Conservation (phyloP, 257 asterid genomes). For the Primulina tabacum region DNA sequence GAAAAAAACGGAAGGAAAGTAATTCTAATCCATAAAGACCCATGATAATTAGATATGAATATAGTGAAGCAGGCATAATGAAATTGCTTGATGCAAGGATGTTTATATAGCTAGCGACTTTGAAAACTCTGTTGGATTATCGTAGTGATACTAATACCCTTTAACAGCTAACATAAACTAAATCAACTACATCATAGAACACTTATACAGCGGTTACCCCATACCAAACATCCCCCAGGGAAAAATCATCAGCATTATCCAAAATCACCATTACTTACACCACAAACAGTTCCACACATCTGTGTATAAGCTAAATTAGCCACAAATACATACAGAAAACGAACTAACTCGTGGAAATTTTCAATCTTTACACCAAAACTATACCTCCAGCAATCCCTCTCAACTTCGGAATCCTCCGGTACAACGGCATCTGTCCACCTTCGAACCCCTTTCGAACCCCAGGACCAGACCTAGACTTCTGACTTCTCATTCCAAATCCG, state of each 20-base stretch:
- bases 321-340: neutral
- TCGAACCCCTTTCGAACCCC: conserved; percentile 73
- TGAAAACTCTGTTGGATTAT: neutral
- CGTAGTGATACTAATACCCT: neutral
- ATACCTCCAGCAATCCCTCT: conserved; percentile 98
- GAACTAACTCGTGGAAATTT: neutral
- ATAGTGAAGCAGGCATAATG: no score
- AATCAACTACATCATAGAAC: neutral
- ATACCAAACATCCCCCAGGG: neutral
- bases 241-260: conserved; percentile 18
- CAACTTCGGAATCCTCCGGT: conserved; percentile 76
- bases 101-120: neutral
- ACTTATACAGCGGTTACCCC: neutral
- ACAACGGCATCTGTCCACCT: conserved; percentile 94
- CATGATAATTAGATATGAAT: neutral
- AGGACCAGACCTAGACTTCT: conserved; percentile 99
- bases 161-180: conserved; percentile 3
- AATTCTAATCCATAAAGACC: neutral
- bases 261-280: neutral
- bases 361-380: neutral
- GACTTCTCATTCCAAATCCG: conserved; percentile 77
- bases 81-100: neutral
- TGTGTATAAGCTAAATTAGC: neutral
- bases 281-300: neutral
- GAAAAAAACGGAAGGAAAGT: no score